Base-by-base conservation (phyloP, 139 green algal species). In the Chlamydomonas schloesseri region DNA sequence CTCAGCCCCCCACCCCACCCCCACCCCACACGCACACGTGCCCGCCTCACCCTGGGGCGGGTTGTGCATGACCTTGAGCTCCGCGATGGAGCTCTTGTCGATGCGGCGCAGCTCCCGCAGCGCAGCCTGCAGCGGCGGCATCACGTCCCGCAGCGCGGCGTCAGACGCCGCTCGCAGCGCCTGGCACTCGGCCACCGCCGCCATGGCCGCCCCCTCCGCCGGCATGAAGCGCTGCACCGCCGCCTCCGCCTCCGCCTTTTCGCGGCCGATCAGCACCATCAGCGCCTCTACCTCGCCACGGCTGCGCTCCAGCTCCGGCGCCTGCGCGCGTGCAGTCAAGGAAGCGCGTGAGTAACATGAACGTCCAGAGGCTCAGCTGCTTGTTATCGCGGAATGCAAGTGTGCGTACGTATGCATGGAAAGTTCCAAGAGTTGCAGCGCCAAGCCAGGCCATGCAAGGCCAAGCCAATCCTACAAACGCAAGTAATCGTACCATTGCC, bases 21-120 rank as follows among this genome's bases (percentile, higher is more conserved):
- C 31, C 42, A 11, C 71, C 68, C 67, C 68, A 23, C 34, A 31
- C 37, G n/a, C 64, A 34, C 42, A 57, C 8, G 1, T 20, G 53
- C 36, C 28, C 33, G 14, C 58, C 78, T 33, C 64, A 91, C 82
- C 75, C 14, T 58, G n/a, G 21, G 88, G 88, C 24, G 89, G 89
- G 37, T 77, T 90, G 69, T 83, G 88, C 84, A 93, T 86, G 36
- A 70, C 67, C 60, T 94, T 94, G 34, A 94, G 84, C 87, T 94
- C 89, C 29, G 90, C 91, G 75, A 93, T 94, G 73, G 92, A 91
- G 68, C 36, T 21, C 83, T 93, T 93, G 71, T 93, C 83, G 78
- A 93, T 93, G 1, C 67, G 50, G 33, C 78, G 36, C 42, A 93
- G 81, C 50, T 90, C 89, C 58, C 84, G 69, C 26, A 91, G 82